Evolutionary conservation across 2,329 filamentous ascomycete genomes (phyloP).

Genomic region (Raffaelea arxii): DNA sequence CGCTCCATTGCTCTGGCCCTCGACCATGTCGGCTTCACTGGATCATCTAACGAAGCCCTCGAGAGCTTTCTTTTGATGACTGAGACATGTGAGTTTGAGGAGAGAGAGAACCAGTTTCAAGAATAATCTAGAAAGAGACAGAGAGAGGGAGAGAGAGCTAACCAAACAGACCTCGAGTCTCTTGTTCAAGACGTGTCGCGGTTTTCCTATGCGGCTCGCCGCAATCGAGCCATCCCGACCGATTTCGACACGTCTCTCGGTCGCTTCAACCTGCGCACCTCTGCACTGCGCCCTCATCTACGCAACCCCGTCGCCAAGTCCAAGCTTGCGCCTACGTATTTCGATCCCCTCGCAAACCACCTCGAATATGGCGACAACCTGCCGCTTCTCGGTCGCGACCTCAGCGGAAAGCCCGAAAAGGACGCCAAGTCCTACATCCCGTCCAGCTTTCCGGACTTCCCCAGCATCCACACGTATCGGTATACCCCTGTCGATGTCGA

Average conservation of each 20-base stretch:
- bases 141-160: too few species aligned
- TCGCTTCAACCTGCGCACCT: conserved; percentile 40
- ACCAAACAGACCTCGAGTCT: conserved; percentile 37
- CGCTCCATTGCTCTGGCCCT: conserved; percentile 47
- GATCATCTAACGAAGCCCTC: conserved; percentile 44
- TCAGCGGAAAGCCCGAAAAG: conserved; percentile 50
- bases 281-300: conserved; percentile 45
- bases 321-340: conserved; percentile 28
- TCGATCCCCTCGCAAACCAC: conserved; percentile 18
- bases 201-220: conserved; percentile 37
- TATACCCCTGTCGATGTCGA: conserved; percentile 40
- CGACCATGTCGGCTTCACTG: conserved; percentile 48
- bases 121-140: too few species aligned
- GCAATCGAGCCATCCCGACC: conserved; percentile 41
- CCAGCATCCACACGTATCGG: conserved; percentile 54
- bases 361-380: conserved; percentile 21
- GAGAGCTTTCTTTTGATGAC: conserved; percentile 47
- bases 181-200: conserved; percentile 39
- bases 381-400: conserved; percentile 40
- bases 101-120: too few species aligned
- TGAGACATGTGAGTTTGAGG: conserved; percentile 44
- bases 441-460: conserved; percentile 48
- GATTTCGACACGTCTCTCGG: conserved; percentile 48
- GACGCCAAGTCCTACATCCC: conserved; percentile 47
- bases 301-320: conserved; percentile 38